Evolutionary conservation across 164 flowering plant genomes (phyloP), one percentile per base, ranked within the genome.

Genomic region (Protea cynaroides): DNA sequence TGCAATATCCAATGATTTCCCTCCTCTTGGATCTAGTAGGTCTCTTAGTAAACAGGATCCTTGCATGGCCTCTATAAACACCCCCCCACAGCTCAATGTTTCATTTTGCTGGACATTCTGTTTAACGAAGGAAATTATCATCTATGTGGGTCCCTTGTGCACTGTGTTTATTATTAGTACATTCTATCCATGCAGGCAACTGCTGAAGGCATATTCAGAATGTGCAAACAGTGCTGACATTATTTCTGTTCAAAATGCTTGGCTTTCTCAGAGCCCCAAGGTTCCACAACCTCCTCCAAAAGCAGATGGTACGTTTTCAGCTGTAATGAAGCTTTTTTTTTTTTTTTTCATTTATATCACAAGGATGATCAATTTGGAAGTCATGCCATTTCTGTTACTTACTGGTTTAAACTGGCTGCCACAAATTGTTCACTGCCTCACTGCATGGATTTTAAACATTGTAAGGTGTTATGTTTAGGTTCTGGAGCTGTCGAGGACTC

Each of bases 181-280:
- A 52, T 51, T 25, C 7, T 34, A 68, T 61, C 59, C 34, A 25
- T 78, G 70, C 83, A 90, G 96, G 80, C 94, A 92, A 63, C 87
- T 95, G 53, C 75, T 92, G 49, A 90, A 87, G 77, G 92, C 86
- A 25, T 95, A 95, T 71, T 80, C 99, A 25, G 69, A 84, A 72
- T 95, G 97, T 49, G 69, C 74, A 64, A 87, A 79, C 65, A 84
- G 99, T 69, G 77, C 88, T 59, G 96, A 79, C 38, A 88, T 95
- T 52, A 88, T 95, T 62, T 61, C 84, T 1, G 87, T 79, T 46
- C 99, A 95, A 75, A 95, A 92, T 76, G 69, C 82, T 22, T 95
- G 97, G 97, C 86, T 95, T 61, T 79, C 96, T 14, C 83, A 84
- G 72, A 73, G 68, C 24, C 38, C 79, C 36, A 77, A 68, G 62